phyloP scores from a whole-genome alignment of 305 asterid species.

The Stenogyne calaminthoides region DNA sequence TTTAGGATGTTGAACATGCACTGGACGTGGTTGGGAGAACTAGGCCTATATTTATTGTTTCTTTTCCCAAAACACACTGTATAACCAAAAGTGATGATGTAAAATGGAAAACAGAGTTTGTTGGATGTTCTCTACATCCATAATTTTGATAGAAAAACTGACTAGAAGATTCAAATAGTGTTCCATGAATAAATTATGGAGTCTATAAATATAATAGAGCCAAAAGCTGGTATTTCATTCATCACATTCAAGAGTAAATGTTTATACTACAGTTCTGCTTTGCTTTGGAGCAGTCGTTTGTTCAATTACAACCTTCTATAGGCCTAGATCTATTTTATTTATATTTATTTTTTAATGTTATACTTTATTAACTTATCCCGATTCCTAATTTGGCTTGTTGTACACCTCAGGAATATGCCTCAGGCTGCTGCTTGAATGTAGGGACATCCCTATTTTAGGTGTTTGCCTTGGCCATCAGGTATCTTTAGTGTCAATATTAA shows the following conservation, averaged over 20 bases:
- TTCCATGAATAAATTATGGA: not conserved
- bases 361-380: conserved; percentile 20
- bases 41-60: not conserved
- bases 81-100: not conserved
- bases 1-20: conserved; percentile 12
- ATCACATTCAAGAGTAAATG: not conserved
- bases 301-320: not conserved
- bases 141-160: not conserved
- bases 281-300: conserved; percentile 4
- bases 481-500: conserved; percentile 11
- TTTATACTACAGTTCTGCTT: not conserved
- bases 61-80: not conserved
- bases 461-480: conserved; percentile 99
- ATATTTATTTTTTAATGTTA: conserved; percentile 12
- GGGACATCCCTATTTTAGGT: conserved; percentile 95
- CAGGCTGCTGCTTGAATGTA: conserved; percentile 82
- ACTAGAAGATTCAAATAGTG: not conserved
- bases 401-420: conserved; percentile 79
- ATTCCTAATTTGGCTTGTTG: conserved; percentile 21
- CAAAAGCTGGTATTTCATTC: not conserved
- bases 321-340: not conserved
- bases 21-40: not conserved
- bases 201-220: not conserved
- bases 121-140: conserved; percentile 1
- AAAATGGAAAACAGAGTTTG: conserved; percentile 6